A percentile compares a stretch with the other conserved stretches of the same genome.
Conservation (phyloP, 164 flowering plant species). For the Macadamia integrifolia region DNA sequence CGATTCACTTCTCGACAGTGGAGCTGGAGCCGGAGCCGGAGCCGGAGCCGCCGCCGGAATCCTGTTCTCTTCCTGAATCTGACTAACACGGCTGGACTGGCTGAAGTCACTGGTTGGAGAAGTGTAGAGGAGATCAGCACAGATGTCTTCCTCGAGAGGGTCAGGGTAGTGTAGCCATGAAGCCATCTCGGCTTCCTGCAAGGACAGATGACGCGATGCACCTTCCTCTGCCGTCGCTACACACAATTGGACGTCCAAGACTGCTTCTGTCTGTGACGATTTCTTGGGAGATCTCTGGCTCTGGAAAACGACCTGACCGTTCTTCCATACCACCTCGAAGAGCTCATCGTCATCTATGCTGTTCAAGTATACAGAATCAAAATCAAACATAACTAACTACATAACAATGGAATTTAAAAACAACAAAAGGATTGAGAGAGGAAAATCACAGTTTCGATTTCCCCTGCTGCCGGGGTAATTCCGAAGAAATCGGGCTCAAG, state of each 20-base stretch:
- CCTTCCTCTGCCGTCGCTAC: slow-evolving; percentile 1
- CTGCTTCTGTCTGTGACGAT: slow-evolving; percentile 17
- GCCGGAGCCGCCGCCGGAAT: slow-evolving; percentile 11
- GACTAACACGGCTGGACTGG: slow-evolving; percentile 5
- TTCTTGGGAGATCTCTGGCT: slow-evolving; percentile 40
- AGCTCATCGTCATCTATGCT: slow-evolving; percentile 42
- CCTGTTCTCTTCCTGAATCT: slow-evolving; percentile 9
- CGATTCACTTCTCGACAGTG: slow-evolving; percentile 17
- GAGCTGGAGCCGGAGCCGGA: too few species aligned
- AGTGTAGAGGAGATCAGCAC: slow-evolving; percentile 35
- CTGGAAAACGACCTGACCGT: slow-evolving; percentile 70
- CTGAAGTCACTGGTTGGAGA: slow-evolving; percentile 13
- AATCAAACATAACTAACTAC: not conserved
- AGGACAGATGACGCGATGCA: slow-evolving; percentile 38
- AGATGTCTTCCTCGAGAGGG: slow-evolving; percentile 50
- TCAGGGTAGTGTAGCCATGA: slow-evolving; percentile 81
- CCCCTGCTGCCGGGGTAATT: slow-evolving; percentile 14
- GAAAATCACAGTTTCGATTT: slow-evolving; percentile 18
- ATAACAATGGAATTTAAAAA: not conserved
- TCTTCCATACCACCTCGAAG: slow-evolving; percentile 81
- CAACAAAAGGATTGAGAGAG: not conserved
- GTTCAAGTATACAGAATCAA: slow-evolving; percentile 17
- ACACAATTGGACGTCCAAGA: slow-evolving; percentile 16
- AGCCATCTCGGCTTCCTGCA: slow-evolving; percentile 93
- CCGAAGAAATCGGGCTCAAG: slow-evolving; percentile 29